Evolutionary conservation across 1,139 yeast genomes (phyloP), one percentile per base, ranked within the genome.

Genomic region (Magnusiomyces clavatus): DNA sequence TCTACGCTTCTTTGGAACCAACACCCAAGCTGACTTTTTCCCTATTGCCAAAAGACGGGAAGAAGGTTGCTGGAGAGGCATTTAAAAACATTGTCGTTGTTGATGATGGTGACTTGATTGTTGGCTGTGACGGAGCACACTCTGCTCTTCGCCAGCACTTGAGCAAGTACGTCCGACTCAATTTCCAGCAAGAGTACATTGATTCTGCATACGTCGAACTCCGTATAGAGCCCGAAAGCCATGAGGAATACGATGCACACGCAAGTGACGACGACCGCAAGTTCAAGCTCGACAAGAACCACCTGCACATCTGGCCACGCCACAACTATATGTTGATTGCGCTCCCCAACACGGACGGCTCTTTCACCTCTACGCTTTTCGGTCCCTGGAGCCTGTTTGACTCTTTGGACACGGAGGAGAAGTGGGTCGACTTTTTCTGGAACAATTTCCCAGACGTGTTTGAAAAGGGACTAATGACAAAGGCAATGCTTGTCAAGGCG

Each of bases 301-400:
- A 86, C 65, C 75, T 90, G 52, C 97, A 90, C 64, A 87, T 90
- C 49, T 90, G 97, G 97, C 97, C 97, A 3, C 75, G 97, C 48
- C 80, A 82, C 54, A 75, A 85, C 53, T 86, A 75, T 65, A 90
- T 90, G 97, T 76, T 90, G 59, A 90, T 90, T 63, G 96, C 96
- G 0, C 74, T 90, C 56, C 86, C 97, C 11, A 90, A 90, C 60
- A 67, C 70, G 31, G 95, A 87, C 64, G 94, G 94, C 0, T 83
- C 96, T 6, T 89, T 89, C 66, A 90, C 97, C 0, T 82, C 87
- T 1, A 90, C 97, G 0, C 82, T 89, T 58, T 90, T 90, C 71
- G 89, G 89, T 35, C 89, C 96, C 0, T 83, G 90, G 83, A 58
- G 63, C n/a, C 65, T 85, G 19, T 80, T 86, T 42, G 39, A 38